phyloP scores from a whole-genome alignment of 441 rosid species.

The Croton laevigatus region DNA sequence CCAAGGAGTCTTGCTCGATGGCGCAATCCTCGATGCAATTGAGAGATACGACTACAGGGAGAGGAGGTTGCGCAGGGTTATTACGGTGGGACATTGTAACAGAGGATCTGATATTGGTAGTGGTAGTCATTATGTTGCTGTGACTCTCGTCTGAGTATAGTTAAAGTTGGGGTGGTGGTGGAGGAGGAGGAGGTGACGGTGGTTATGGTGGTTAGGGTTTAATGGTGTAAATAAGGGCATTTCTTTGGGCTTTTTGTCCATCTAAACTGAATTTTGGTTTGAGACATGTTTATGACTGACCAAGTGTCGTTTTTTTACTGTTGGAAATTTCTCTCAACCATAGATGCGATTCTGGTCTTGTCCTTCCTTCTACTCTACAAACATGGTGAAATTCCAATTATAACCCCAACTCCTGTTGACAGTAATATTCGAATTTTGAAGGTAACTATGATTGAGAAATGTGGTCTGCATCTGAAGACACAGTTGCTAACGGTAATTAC shows the following conservation, averaged over 20 bases:
- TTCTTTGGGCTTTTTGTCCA: conserved; percentile 14
- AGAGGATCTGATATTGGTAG: conserved; percentile 40
- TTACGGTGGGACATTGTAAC: conserved; percentile 59
- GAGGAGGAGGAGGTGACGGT: neutral
- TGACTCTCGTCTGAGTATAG: conserved; percentile 22
- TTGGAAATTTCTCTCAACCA: neutral
- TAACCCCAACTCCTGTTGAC: conserved; percentile 2
- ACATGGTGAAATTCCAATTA: neutral
- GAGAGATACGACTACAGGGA: conserved; percentile 71
- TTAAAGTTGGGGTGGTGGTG: conserved; percentile 15
- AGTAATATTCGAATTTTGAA: neutral
- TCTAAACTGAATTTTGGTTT: neutral
- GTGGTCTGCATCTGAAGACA: neutral
- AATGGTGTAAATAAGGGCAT: conserved; percentile 32
- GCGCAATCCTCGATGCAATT: conserved; percentile 88
- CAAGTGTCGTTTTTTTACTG: neutral
- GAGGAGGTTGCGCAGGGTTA: conserved; percentile 31
- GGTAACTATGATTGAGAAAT: neutral
- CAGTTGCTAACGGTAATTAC: neutral
- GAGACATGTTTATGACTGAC: neutral
- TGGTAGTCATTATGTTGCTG: conserved; percentile 10
- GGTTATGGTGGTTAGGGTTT: conserved; percentile 46
- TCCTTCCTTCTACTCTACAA: neutral
- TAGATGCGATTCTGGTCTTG: neutral
- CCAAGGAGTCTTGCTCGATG: conserved; percentile 71